phyloP scores from a whole-genome alignment of 1,284 basidiomycete species.

The Microbotryomycetes sp. region DNA sequence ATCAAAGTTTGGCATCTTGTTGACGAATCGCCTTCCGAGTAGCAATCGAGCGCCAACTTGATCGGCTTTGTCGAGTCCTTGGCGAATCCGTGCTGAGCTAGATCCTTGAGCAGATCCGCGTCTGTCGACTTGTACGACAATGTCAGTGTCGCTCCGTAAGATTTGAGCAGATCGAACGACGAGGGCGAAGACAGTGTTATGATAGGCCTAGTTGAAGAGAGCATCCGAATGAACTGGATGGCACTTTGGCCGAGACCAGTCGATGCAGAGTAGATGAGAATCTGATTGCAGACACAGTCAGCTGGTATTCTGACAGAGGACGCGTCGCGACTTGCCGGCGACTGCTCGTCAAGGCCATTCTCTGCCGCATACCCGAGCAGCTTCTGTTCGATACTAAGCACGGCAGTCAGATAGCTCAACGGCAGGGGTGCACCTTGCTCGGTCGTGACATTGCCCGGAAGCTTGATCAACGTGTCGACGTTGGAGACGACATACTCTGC shows the following conservation, averaged over 20 bases:
- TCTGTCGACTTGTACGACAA: neutral
- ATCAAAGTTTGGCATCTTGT: neutral
- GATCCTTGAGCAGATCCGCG: neutral
- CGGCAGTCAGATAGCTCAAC: neutral
- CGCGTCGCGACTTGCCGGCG: neutral
- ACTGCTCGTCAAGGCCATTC: neutral
- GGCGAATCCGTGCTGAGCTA: neutral
- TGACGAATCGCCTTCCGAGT: neutral
- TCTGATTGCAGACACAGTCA: neutral
- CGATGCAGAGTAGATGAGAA: neutral
- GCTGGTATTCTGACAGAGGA: neutral
- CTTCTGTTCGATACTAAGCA: neutral
- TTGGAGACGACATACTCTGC: neutral
- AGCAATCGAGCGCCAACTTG: neutral
- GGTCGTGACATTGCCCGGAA: neutral
- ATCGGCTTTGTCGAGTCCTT: neutral
- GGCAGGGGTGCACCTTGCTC: neutral
- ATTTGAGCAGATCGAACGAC: neutral
- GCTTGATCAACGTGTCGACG: neutral
- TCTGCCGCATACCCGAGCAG: neutral
- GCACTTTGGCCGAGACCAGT: neutral
- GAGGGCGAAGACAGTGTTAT: neutral
- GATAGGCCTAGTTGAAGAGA: neutral
- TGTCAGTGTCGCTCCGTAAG: neutral
- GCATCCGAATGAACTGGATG: neutral